Evolutionary conservation across 1,284 basidiomycete species (phyloP), one percentile per base, ranked within the genome.

Genomic region (Tilletia setariae): DNA sequence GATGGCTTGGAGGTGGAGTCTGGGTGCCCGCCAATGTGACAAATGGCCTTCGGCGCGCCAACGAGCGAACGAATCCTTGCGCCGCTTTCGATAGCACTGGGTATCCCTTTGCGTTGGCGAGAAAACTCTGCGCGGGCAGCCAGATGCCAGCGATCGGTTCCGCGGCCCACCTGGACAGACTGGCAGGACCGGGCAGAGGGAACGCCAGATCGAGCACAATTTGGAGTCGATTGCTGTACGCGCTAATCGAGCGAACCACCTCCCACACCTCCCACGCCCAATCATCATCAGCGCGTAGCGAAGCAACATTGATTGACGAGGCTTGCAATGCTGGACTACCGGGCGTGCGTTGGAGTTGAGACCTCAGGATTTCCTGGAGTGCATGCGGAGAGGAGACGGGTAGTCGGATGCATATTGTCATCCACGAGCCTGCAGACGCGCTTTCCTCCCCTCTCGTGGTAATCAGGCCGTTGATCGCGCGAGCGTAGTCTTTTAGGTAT

Each of bases 201-300:
- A 90, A 90, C 3, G 90, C 89, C 28, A 98, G 86, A 84, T 98
- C 96, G 43, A 98, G 87, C 7, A 92, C 94, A 93, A 75, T 56
- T 19, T 74, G 70, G 63, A 98, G 83, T 21, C 94, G 87, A 4
- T 89, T 86, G 82, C 90, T 90, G 83, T 94, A 95, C 65, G 89
- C 89, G 83, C 95, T 98, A 21, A 97, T 86, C 2, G 89, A 89
- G 68, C 94, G 87, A 69, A 98, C 91, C 61, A 90, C 87, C 83
- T 98, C 94, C 96, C 96, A 99, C 86, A 94, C 93, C 82, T 98
- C 94, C 94, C 95, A 99, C 0, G 79, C 79, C 80, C 80, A 82
- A 71, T 79, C 75, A 67, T 82, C 66, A 73, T 83, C 70, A 70
- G 82, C 74, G 91, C 90, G 79, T 90, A 95, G 72, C 94, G 89